phyloP scores from a whole-genome alignment of 176 grass and related monocot species.

The Oryza glumipatula region DNA sequence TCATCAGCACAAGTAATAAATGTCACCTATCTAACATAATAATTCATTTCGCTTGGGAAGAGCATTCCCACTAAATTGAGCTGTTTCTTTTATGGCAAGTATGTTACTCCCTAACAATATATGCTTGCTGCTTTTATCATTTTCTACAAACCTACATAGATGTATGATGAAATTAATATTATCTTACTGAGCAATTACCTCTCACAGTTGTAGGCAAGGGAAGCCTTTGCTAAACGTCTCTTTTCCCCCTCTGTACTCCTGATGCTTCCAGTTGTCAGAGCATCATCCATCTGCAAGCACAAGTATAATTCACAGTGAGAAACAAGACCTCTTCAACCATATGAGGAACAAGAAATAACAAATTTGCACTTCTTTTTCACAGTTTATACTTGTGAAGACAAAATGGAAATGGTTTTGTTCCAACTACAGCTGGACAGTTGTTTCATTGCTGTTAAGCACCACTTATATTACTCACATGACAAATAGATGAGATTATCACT shows the following conservation, averaged over 20 bases:
- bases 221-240: constrained; percentile 85
- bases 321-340: not conserved
- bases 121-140: not conserved
- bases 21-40: not conserved
- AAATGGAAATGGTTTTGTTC: not conserved
- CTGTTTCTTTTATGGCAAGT: not conserved
- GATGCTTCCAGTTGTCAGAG: constrained; percentile 94
- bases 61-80: not conserved
- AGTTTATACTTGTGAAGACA: constrained; percentile 16
- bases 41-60: not conserved
- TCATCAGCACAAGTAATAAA: not conserved
- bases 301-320: constrained; percentile 19
- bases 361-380: not conserved
- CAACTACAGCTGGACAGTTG: not conserved
- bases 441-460: not conserved
- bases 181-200: constrained; percentile 59
- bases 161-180: not conserved
- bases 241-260: constrained; percentile 87
- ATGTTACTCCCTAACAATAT: not conserved
- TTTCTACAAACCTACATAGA: not conserved
- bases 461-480: not conserved
- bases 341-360: not conserved
- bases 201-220: constrained; percentile 97
- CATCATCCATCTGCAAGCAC: constrained; percentile 88
- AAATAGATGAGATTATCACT: not conserved